phyloP scores from a whole-genome alignment of 2,329 filamentous ascomycete species.

The Paramyrothecium roridum region DNA sequence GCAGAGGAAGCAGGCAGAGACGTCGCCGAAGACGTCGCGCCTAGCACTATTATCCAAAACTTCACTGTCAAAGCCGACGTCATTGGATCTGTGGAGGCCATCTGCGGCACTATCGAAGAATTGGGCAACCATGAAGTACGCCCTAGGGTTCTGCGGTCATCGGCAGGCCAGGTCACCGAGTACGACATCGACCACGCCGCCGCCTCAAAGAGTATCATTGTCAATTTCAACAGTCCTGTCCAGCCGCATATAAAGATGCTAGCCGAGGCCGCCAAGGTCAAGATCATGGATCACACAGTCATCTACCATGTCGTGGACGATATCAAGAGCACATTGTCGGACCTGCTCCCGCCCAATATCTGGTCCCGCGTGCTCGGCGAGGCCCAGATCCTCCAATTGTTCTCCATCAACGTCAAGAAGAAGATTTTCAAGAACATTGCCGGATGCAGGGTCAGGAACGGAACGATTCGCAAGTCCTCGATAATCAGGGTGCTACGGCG shows the following conservation, averaged over 20 bases:
- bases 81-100: conserved; percentile 88
- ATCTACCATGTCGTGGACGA: conserved; percentile 80
- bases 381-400: conserved; percentile 79
- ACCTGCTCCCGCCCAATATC: conserved; percentile 64
- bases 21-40: conserved; percentile 32
- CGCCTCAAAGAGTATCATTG: conserved; percentile 68
- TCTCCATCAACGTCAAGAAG: conserved; percentile 77
- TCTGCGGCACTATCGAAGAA: conserved; percentile 71
- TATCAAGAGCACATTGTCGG: conserved; percentile 64
- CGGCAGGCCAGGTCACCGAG: conserved; percentile 75
- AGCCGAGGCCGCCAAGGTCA: conserved; percentile 69
- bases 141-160: conserved; percentile 72
- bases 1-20: conserved; percentile 32
- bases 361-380: conserved; percentile 76
- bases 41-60: conserved; percentile 57
- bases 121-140: conserved; percentile 83
- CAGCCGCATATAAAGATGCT: conserved; percentile 64
- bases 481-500: conserved; percentile 70
- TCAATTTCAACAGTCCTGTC: conserved; percentile 81
- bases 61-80: conserved; percentile 94
- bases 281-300: conserved; percentile 80
- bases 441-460: conserved; percentile 84
- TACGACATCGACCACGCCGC: conserved; percentile 88
- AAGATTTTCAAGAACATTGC: conserved; percentile 72
- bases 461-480: conserved; percentile 59